Base-by-base conservation (phyloP, 2,329 filamentous ascomycete species). In the Fusarium verrucosum region DNA sequence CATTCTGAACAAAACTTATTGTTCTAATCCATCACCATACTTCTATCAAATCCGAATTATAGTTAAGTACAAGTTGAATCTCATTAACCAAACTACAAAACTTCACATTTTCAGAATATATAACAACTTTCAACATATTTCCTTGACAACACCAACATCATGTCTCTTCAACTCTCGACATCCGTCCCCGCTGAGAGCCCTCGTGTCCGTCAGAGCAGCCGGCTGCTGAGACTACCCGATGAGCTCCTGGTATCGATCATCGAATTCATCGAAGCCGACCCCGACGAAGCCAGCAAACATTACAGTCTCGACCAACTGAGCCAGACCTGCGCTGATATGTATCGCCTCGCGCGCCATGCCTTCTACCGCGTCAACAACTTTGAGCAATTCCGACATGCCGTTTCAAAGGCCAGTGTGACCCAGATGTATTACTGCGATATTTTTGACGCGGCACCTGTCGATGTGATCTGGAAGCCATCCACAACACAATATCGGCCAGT, bases 381-480 rank as follows among this genome's bases (percentile, higher is more conserved):
- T n/a, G 10, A 14, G 4, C 22, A 32, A 7, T 62, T 59, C 19
- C 7, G n/a, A 8, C 10, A 5, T 2, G 50, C 58, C 5, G 7
- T 63, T 20, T 4, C 3, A 2, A 4, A 2, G 4, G 26, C 20
- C 10, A 33, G 51, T 11, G 11, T 50, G 5, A 16, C 14, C 7
- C 22, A 28, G 10, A 44, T 63, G 50, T 16, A 25, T 17, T 45
- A 26, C 14, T 60, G 53, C 23, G 53, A 45, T 7, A 17, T 30
- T 7, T 46, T 32, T 13, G 16, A 28, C 1, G 57, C 54, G 2
- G 45, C 55, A 1, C 55, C 52, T 8, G 32, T 56, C 13, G 3
- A 54, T 32, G 19, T 19, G 19, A 20, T n/a, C n/a, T n/a, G n/a
- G n/a, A n/a, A n/a, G n/a, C n/a, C n/a, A n/a, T n/a, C n/a, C n/a